A percentile compares a stretch with the other conserved stretches of the same genome.
Conservation (phyloP, 140 eudicot genomes). For the Bidens hawaiensis region DNA sequence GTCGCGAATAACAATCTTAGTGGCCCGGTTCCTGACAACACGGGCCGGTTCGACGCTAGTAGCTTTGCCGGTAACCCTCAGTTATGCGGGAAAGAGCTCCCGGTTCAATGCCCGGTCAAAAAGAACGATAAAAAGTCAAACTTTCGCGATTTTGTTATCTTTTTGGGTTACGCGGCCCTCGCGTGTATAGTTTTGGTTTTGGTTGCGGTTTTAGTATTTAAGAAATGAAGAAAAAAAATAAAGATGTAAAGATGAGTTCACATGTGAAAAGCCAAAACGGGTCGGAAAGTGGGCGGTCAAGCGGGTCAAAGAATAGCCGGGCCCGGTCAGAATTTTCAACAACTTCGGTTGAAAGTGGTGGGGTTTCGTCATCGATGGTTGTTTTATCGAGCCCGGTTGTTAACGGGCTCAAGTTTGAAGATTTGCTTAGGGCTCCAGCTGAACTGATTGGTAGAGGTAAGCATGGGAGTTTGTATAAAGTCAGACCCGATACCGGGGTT, state of each 20-base stretch:
- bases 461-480: constrained; percentile 70
- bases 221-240: constrained; percentile 13
- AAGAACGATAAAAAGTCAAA: constrained; percentile 18
- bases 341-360: constrained; percentile 57
- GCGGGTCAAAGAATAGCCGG: constrained; percentile 40
- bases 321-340: constrained; percentile 61
- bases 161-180: constrained; percentile 26
- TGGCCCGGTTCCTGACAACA: constrained; percentile 40
- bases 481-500: constrained; percentile 30
- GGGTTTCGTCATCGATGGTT: constrained; percentile 43
- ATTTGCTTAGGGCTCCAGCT: constrained; percentile 62
- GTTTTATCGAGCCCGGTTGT: constrained; percentile 51
- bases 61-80: constrained; percentile 36
- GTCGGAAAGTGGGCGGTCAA: constrained; percentile 32
- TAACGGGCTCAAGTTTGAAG: constrained; percentile 59
- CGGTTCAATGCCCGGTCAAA: constrained; percentile 21
- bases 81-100: constrained; percentile 32
- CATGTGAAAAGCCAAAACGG: constrained; percentile 11
- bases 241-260: constrained; percentile 5
- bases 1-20: constrained; percentile 34
- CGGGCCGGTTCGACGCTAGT: constrained; percentile 29
- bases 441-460: constrained; percentile 68
- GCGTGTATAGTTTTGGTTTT: constrained; percentile 27
- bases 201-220: constrained; percentile 27
- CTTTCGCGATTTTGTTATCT: constrained; percentile 19